phyloP scores from a whole-genome alignment of 495 filamentous ascomycete species.

The Lentithecium fluviatile region DNA sequence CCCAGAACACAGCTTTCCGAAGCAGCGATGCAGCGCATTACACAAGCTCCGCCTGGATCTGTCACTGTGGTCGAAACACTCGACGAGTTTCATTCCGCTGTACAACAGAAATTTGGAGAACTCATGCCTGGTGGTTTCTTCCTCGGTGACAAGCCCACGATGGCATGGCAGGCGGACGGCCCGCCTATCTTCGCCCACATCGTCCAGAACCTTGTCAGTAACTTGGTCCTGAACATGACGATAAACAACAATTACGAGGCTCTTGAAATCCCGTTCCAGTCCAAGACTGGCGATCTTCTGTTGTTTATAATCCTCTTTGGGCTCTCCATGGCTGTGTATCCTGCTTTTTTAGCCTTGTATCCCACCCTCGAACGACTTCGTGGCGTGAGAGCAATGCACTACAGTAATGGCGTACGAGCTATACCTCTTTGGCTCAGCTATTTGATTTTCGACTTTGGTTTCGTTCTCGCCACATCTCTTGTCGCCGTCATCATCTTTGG shows the following conservation, averaged over 20 bases:
- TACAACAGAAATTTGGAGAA: constrained; percentile 59
- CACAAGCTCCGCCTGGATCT: constrained; percentile 15
- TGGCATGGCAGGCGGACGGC: constrained; percentile 26
- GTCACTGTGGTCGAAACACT: constrained; percentile 64
- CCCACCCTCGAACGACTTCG: constrained; percentile 74
- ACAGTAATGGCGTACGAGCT: constrained; percentile 61
- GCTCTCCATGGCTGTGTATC: constrained; percentile 70
- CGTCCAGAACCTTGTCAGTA: constrained; percentile 68
- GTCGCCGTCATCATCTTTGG: constrained; percentile 63
- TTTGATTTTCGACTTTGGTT: constrained; percentile 71
- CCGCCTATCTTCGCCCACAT: constrained; percentile 65
- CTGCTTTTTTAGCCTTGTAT: constrained; percentile 85
- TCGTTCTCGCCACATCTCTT: constrained; percentile 62
- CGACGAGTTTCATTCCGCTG: constrained; percentile 64
- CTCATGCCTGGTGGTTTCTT: constrained; percentile 76
- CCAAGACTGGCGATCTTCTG: constrained; percentile 65
- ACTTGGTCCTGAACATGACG: constrained; percentile 60
- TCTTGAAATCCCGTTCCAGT: constrained; percentile 69
- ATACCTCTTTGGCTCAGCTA: constrained; percentile 76
- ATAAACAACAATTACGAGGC: constrained; percentile 65
- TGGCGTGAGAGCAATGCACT: constrained; percentile 78
- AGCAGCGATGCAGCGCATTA: constrained; percentile 9
- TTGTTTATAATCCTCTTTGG: constrained; percentile 77
- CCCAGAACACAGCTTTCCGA: constrained; percentile 44
- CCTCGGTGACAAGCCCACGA: constrained; percentile 50